Evolutionary conservation across 768 basidiomycete genomes (phyloP), one percentile per base, ranked within the genome.

Genomic region (Psilocybe sp.): DNA sequence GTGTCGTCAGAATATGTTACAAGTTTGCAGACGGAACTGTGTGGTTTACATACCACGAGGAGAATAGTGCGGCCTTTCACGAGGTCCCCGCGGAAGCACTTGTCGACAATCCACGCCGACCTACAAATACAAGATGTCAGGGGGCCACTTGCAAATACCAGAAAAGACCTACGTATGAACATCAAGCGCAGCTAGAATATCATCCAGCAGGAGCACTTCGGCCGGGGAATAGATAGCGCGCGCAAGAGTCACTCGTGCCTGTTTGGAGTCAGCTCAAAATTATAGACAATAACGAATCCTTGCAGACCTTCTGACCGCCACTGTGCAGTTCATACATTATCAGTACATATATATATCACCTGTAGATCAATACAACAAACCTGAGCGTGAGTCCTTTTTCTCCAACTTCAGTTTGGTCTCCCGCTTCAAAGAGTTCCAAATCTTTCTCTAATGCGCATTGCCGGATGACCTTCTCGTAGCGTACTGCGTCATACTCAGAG

Each of bases 391-490:
- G 62, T 12, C 84, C 84, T 58, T 81, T 82, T 59, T 87, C 84
- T 5, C 84, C 84, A 38, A 86, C 78, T 65, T 85, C 82, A 0
- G 84, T 84, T 38, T 69, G 54, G 54, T 86, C 84, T 0, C 84
- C 81, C 35, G 81, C 81, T 9, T 80, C 65, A 23, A 89, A 77
- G 50, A 86, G 65, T 40, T 80, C 74, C 8, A 91, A 66, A 61
- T 92, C 89, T 4, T 77, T 76, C 53, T 88, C 86, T 39, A 92
- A 70, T 47, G 80, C 87, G 12, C 90, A 82, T 61, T 89, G 87
- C n/a, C 77, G 66, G 28, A 93, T 68, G 0, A 84, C 65, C 56
- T 82, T 78, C 73, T 82, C 82, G 62, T 92, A 92, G n/a, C 84
- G 74, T 51, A 77, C 79, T 61, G 86, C 84, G 46, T 93, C 84